Base-by-base conservation (phyloP, 495 filamentous ascomycete species). In the Hypoxylon lienhwacheense region DNA sequence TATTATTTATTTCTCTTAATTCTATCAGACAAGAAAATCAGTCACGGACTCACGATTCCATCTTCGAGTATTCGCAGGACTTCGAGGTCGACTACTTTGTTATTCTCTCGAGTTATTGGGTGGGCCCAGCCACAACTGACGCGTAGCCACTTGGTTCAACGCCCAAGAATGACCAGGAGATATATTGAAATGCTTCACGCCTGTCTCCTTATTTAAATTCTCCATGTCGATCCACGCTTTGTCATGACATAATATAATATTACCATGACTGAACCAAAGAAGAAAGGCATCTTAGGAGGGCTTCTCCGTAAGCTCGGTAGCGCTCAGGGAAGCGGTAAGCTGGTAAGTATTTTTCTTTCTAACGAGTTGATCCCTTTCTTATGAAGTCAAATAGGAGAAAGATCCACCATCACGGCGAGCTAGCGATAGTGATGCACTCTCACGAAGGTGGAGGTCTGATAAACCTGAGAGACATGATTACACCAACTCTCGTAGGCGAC, bases 221-320 rank as follows among this genome's bases (percentile, higher is more conserved):
- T 33, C n/a, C n/a, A n/a, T n/a, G n/a, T n/a, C n/a, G n/a, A n/a
- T 59, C 59, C 48, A 36, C 47, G 52, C 47, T 34, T 28, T 21
- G n/a, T 48, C 41, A 61, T 32, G 41, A 44, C 37, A 39, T 42
- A 36, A 40, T 19, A 15, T 53, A 25, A 55, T 40, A 39, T 32
- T 52, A 60, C 31, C 37, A 68, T 69, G 68, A 35, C 54, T 35
- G 66, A 67, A 49, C 39, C 57, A n/a, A 62, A 67, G 49, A 74
- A 72, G 65, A 72, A 68, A 40, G 55, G 66, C 2, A 69, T 71
- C 32, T 70, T 65, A 66, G 47, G 65, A 32, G 66, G 67, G 40
- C 54, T 75, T 36, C 63, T 75, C 26, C 73, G 71, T 53, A 63
- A 44, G 26, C 36, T 55, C 42, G 70, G 69, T 54, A 62, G 53